phyloP scores from a whole-genome alignment of 495 filamentous ascomycete genomes.

The Bryoglossum gracile region DNA sequence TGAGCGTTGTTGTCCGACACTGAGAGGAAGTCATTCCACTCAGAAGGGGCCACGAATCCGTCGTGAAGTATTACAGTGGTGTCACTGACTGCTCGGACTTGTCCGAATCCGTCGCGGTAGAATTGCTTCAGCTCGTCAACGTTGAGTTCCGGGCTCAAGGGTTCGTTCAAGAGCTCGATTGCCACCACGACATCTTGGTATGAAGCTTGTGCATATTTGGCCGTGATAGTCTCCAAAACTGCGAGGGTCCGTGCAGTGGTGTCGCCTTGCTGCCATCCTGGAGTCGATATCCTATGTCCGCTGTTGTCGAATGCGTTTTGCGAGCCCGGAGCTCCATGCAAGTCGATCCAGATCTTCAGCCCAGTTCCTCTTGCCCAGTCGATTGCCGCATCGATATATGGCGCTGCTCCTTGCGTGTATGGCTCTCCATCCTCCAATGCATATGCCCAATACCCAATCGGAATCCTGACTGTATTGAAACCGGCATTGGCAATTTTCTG shows the following conservation, averaged over 20 bases:
- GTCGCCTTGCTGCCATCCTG: slow-evolving; percentile 55
- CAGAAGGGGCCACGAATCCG: slow-evolving; percentile 51
- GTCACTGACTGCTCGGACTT: slow-evolving; percentile 43
- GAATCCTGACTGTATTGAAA: slow-evolving; percentile 71
- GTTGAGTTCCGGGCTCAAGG: slow-evolving; percentile 43
- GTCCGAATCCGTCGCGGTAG: slow-evolving; percentile 53
- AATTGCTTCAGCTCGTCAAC: slow-evolving; percentile 48
- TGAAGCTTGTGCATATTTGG: slow-evolving; percentile 44
- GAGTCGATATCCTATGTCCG: slow-evolving; percentile 48
- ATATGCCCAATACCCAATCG: slow-evolving; percentile 73
- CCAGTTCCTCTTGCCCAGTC: slow-evolving; percentile 57
- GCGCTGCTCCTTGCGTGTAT: slow-evolving; percentile 65
- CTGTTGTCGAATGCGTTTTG: slow-evolving; percentile 82
- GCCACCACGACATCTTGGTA: slow-evolving; percentile 60
- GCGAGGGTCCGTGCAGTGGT: slow-evolving; percentile 50
- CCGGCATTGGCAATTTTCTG: slow-evolving; percentile 55
- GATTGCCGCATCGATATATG: slow-evolving; percentile 56
- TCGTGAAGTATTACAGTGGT: slow-evolving; percentile 56
- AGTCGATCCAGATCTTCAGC: slow-evolving; percentile 50
- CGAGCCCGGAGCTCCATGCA: slow-evolving; percentile 56
- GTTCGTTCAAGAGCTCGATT: slow-evolving; percentile 72
- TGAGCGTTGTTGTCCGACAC: slow-evolving; percentile 25
- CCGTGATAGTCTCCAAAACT: slow-evolving; percentile 49
- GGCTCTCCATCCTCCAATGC: slow-evolving; percentile 48
- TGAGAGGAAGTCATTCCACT: slow-evolving; percentile 64